Evolutionary conservation across 73 alveolate species (phyloP).

Genomic region (Symbiodinium natans): DNA sequence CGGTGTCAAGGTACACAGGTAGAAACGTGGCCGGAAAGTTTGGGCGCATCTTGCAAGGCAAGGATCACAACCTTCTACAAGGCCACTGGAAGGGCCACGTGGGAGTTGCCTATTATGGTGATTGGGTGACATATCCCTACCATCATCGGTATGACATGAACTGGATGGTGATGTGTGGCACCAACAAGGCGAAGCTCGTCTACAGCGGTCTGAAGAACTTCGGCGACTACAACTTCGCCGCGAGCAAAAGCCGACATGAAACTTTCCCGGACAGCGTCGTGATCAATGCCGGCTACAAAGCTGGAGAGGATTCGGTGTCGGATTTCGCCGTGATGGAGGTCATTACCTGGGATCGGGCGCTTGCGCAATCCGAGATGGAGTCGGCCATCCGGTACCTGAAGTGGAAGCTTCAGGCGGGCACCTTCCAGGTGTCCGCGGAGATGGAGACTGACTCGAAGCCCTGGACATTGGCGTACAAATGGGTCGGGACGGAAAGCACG

Average conservation of each 20-base stretch:
- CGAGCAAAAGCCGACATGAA: background rate
- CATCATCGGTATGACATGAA: background rate
- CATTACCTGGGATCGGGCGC: constrained; percentile 69
- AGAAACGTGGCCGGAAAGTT: constrained; percentile 10
- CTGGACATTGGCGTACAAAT: too few species aligned
- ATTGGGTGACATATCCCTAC: background rate
- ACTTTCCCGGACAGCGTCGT: background rate
- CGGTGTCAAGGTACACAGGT: constrained; percentile 28
- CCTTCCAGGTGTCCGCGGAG: background rate
- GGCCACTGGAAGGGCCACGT: constrained; percentile 14
- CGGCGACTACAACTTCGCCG: background rate
- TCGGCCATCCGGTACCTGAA: constrained; percentile 2
- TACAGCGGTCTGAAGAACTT: background rate
- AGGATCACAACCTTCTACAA: background rate
- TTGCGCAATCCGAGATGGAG: constrained; percentile 30
- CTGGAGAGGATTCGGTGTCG: background rate
- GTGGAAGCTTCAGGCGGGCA: constrained; percentile 52
- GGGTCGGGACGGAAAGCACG: too few species aligned
- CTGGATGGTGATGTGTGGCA: constrained; percentile 65
- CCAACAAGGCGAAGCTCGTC: constrained; percentile 22
- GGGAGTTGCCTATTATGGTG: constrained; percentile 12
- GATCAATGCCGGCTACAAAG: background rate
- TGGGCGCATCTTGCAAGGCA: constrained; percentile 18
- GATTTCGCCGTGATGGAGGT: constrained; percentile 67
- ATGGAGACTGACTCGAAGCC: too few species aligned